Evolutionary conservation across 371 early-diverging fungal species (phyloP).

Genomic region (Syncephalis fuscata): DNA sequence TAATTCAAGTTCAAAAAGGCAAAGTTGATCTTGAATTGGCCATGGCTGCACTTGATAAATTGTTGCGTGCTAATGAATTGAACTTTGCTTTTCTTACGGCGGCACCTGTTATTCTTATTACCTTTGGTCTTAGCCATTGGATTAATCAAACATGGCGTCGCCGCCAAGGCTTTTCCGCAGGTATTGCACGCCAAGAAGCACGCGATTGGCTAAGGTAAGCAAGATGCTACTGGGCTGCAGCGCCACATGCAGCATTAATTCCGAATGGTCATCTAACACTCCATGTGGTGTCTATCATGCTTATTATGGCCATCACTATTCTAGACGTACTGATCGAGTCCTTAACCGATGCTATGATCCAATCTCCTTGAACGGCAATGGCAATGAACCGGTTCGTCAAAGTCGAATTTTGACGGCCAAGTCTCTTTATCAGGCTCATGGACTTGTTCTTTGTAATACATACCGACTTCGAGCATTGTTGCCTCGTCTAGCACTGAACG

Average conservation of each 20-base stretch:
- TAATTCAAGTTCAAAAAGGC: conserved; percentile 82
- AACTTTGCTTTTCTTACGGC: conserved; percentile 83
- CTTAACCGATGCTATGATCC: conserved; percentile 8
- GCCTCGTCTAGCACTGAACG: conserved; percentile 21
- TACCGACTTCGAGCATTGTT: conserved; percentile 33
- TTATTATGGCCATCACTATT: too few species aligned
- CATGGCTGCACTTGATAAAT: conserved; percentile 84
- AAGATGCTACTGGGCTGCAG: background rate
- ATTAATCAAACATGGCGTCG: background rate
- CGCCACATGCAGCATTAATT: too few species aligned
- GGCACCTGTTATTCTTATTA: conserved; percentile 38
- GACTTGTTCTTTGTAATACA: conserved; percentile 53
- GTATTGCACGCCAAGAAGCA: background rate
- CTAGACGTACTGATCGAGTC: conserved; percentile 26
- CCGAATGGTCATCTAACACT: too few species aligned
- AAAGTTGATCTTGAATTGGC: conserved; percentile 86
- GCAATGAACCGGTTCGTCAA: conserved; percentile 2
- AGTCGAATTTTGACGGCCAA: conserved; percentile 9
- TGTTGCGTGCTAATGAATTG: conserved; percentile 85
- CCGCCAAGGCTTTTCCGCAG: background rate
- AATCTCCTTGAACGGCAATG: background rate
- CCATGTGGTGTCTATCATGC: too few species aligned
- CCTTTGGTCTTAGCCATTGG: conserved; percentile 19
- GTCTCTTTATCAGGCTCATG: conserved; percentile 42
- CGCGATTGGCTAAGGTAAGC: background rate